Conservation (phyloP, 2,329 filamentous ascomycete species). For the Pyrenophora graminea region DNA sequence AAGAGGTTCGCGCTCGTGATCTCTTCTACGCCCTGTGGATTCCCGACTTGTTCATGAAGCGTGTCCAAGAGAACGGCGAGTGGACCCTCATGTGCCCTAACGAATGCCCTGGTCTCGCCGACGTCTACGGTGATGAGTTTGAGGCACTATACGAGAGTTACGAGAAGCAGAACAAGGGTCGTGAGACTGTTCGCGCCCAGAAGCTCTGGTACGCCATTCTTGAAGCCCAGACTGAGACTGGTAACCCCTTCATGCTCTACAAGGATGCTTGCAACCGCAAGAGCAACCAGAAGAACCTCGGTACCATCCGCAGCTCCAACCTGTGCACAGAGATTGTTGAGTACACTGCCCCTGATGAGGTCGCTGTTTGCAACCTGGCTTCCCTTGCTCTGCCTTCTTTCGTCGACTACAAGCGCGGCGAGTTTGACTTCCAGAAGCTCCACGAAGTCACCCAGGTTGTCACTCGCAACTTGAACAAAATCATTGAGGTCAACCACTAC, state of each 20-base stretch:
- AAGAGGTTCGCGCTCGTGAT: conserved; percentile 94
- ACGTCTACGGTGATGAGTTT: conserved; percentile 97
- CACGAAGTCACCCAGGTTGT: conserved; percentile 93
- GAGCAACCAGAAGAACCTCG: conserved; percentile 99
- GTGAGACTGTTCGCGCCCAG: conserved; percentile 91
- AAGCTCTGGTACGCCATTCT: conserved; percentile 99
- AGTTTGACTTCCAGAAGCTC: conserved; percentile 94
- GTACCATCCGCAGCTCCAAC: conserved; percentile 97
- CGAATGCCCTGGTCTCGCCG: conserved; percentile 90
- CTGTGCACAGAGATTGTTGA: conserved; percentile 98
- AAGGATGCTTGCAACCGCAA: conserved; percentile 98
- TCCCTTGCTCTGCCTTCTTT: conserved; percentile 90
- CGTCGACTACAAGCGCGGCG: conserved; percentile 81
- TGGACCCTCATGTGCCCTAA: conserved; percentile 99
- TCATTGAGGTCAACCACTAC: conserved; percentile 98
- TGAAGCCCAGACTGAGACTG: conserved; percentile 97
- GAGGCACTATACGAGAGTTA: conserved; percentile 91
- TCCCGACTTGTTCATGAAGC: conserved; percentile 99
- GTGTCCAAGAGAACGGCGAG: conserved; percentile 92
- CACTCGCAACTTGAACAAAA: conserved; percentile 94
- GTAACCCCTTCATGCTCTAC: conserved; percentile 99
- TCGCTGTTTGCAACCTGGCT: conserved; percentile 96
- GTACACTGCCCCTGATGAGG: conserved; percentile 96
- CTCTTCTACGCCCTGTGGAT: conserved; percentile 99
- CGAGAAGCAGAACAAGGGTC: conserved; percentile 83